Conservation (phyloP, 2,329 filamentous ascomycete species). For the Colletotrichum sp. region DNA sequence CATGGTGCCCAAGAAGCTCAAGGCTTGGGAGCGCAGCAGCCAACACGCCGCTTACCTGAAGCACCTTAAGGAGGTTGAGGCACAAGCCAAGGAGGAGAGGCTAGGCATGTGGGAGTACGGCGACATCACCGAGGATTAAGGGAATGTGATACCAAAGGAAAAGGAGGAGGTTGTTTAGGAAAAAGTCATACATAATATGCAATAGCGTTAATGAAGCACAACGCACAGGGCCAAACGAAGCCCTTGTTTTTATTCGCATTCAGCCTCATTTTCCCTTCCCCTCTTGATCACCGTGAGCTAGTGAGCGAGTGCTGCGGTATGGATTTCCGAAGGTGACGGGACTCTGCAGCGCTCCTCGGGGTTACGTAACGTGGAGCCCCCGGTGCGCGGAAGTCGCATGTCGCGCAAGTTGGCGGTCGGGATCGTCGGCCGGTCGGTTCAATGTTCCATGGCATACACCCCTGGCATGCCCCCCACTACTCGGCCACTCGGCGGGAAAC, state of each 20-base stretch:
- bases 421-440: conserved; percentile 15
- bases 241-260: not conserved
- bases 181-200: conserved; percentile 12
- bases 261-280: not conserved
- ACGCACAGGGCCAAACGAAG: not conserved
- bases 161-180: not conserved
- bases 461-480: not conserved
- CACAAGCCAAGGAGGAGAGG: conserved; percentile 78
- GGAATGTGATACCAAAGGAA: not conserved
- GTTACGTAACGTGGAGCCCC: conserved; percentile 1
- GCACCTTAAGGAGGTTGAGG: conserved; percentile 75
- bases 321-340: not conserved
- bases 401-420: not conserved
- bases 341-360: not conserved
- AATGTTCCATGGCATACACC: conserved; percentile 7
- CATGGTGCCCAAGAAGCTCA: conserved; percentile 91
- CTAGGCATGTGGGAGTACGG: conserved; percentile 98
- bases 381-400: not conserved
- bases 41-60: conserved; percentile 74
- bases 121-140: conserved; percentile 87
- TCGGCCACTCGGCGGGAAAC: not conserved
- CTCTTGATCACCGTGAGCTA: not conserved
- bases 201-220: conserved; percentile 14
- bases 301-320: not conserved
- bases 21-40: conserved; percentile 81